phyloP scores from a whole-genome alignment of 352 stramenopile species.

The Phytopythium mirpurense region DNA sequence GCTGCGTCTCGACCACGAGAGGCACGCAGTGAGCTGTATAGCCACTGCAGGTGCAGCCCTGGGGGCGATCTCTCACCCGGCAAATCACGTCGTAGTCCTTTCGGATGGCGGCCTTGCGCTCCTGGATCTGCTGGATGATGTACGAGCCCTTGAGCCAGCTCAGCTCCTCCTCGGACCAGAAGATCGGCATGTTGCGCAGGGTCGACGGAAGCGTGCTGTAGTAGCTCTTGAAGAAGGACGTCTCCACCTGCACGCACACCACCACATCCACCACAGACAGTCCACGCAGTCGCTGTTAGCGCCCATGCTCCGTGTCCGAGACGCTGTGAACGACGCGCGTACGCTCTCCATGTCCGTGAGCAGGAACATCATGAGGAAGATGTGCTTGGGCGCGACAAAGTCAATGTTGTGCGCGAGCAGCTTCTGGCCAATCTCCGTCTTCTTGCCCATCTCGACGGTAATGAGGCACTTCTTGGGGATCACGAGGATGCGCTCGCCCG shows the following conservation, averaged over 20 bases:
- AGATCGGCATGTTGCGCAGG: slow-evolving; percentile 98
- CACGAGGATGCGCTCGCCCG: slow-evolving; percentile 86
- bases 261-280: background rate
- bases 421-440: slow-evolving; percentile 92
- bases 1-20: background rate
- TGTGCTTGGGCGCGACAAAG: slow-evolving; percentile 98
- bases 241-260: slow-evolving; percentile 36
- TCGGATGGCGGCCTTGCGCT: slow-evolving; percentile 94
- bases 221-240: slow-evolving; percentile 91
- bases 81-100: slow-evolving; percentile 98
- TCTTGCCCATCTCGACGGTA: slow-evolving; percentile 99
- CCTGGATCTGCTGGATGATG: slow-evolving; percentile 93
- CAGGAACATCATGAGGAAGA: slow-evolving; percentile 99
- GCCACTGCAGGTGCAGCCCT: no score
- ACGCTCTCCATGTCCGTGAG: slow-evolving; percentile 94
- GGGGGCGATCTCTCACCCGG: no score
- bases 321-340: slow-evolving; percentile 15
- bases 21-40: no score
- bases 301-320: no score
- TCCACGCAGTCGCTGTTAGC: no score
- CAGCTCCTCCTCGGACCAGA: slow-evolving; percentile 96
- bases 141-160: slow-evolving; percentile 89
- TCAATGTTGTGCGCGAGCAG: slow-evolving; percentile 92
- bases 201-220: slow-evolving; percentile 96
- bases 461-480: slow-evolving; percentile 96